A percentile compares a stretch with the other conserved stretches of the same genome.
Evolutionary conservation across 495 filamentous ascomycete species (phyloP).

Genomic region (Rhizodiscina lignyota): DNA sequence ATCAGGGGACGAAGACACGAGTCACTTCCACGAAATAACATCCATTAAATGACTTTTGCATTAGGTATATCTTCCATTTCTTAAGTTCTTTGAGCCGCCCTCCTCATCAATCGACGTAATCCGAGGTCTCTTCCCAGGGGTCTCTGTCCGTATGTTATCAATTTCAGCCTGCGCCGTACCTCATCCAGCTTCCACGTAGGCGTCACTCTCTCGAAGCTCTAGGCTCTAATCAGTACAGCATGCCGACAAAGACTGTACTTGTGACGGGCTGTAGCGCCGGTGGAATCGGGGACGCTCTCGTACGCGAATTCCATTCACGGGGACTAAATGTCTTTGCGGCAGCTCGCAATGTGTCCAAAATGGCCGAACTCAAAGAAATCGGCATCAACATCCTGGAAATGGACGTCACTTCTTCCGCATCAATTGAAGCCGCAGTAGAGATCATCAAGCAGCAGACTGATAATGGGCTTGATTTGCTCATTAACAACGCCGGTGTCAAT

Average conservation of each 20-base stretch:
- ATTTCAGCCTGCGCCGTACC: too few species aligned
- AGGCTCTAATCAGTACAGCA: too few species aligned
- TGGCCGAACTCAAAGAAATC: constrained; percentile 19
- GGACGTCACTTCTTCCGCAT: constrained; percentile 27
- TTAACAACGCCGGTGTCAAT: constrained; percentile 26
- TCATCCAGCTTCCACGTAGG: too few species aligned
- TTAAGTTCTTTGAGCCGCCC: too few species aligned
- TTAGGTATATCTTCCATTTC: too few species aligned
- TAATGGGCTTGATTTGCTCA: constrained; percentile 25
- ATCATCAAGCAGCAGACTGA: constrained; percentile 8
- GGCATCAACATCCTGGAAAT: constrained; percentile 31
- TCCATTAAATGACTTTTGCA: too few species aligned
- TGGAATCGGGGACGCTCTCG: constrained; percentile 39
- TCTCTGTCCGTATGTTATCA: too few species aligned
- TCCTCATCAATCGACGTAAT: too few species aligned
- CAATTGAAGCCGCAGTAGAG: constrained; percentile 23
- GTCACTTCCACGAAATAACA: too few species aligned
- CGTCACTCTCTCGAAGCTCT: too few species aligned
- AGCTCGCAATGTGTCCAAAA: constrained; percentile 27
- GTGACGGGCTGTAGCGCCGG: constrained; percentile 18
- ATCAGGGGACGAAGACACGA: too few species aligned
- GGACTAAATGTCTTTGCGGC: constrained; percentile 42
- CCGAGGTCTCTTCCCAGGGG: too few species aligned
- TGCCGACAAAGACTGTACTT: constrained; percentile 9
- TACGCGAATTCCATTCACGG: constrained; percentile 27